phyloP scores from a whole-genome alignment of 805 yeast genomes.

The Sugiyamaella smithiae region DNA sequence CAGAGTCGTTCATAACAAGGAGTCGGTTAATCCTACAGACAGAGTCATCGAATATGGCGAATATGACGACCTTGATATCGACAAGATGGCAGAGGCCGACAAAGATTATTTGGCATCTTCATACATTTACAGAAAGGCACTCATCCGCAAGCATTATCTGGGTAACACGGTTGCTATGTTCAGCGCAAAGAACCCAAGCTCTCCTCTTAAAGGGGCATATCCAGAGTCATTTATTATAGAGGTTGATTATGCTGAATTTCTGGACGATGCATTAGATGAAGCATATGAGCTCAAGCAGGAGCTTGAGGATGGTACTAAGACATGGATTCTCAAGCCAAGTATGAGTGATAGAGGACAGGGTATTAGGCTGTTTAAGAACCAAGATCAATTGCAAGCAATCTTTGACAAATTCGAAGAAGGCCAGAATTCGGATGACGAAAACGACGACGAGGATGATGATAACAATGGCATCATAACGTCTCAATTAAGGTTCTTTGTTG shows the following conservation, averaged over 20 bases:
- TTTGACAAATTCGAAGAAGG: conserved; percentile 84
- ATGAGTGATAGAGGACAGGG: conserved; percentile 99
- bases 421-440: conserved; percentile 59
- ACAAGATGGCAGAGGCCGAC: conserved; percentile 46
- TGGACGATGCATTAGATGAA: conserved; percentile 92
- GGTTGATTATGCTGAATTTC: conserved; percentile 91
- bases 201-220: conserved; percentile 56
- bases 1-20: not conserved
- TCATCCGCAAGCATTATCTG: conserved; percentile 86
- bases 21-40: conserved; percentile 16
- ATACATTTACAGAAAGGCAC: conserved; percentile 82
- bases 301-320: conserved; percentile 51
- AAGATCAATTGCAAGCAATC: conserved; percentile 75
- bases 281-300: conserved; percentile 84
- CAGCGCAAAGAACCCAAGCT: conserved; percentile 68
- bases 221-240: conserved; percentile 81
- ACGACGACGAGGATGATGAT: conserved; percentile 40
- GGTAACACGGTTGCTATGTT: conserved; percentile 80
- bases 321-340: conserved; percentile 92
- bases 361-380: conserved; percentile 72
- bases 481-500: conserved; percentile 84
- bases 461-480: conserved; percentile 74
- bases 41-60: conserved; percentile 78
- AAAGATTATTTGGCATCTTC: conserved; percentile 64
- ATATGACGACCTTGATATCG: conserved; percentile 84